Base-by-base conservation (phyloP, 441 rosid species). In the Macaranga tanarius region DNA sequence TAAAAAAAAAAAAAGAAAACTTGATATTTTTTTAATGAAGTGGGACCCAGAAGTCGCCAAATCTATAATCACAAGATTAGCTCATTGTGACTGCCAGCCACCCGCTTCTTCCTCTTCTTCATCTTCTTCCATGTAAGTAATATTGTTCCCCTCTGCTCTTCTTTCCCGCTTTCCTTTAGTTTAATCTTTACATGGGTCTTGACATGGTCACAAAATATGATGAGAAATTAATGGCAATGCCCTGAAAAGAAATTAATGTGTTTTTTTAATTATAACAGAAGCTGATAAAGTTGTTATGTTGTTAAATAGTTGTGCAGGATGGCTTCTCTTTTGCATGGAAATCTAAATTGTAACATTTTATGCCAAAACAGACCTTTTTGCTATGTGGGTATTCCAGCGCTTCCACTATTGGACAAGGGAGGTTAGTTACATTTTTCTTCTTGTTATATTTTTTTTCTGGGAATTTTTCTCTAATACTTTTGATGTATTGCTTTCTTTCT, bases 261-360 rank as follows among this genome's bases (percentile, higher is more conserved):
- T 31, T 31, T 31, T 31, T 31, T 6, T 5, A 28, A 28, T 28
- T 28, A 4, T n/a, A 28, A 28, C 34, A 28, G 1, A 40, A 40
- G 45, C 45, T 42, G 45, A 42, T 42, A 42, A 42, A 42, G 45
- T 31, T 60, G 38, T 60, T 3, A 60, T 25, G 13, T 15, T 67
- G 10, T 38, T 42, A 31, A 31, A 31, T 5, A 31, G 38, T 57
- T 13, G 44, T 34, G 31, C 58, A 76, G 75, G 72, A 84, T 81
- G 86, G 67, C 79, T 47, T 74, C 71, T 48, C 67, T 68, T 44
- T 59, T 40, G 11, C 63, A 56, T 67, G 80, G 77, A 76, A 34
- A 47, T 62, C 62, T 44, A 60, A 79, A 56, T 68, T 68, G 77
- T 74, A 57, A 23, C 45, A 58, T 52, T 13, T 69, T 79, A 6